Percentiles rank a stretch among this genome's conserved stretches.
phyloP scores from a whole-genome alignment of 2,329 filamentous ascomycete species.

The Emmonsiellopsis sp. region DNA sequence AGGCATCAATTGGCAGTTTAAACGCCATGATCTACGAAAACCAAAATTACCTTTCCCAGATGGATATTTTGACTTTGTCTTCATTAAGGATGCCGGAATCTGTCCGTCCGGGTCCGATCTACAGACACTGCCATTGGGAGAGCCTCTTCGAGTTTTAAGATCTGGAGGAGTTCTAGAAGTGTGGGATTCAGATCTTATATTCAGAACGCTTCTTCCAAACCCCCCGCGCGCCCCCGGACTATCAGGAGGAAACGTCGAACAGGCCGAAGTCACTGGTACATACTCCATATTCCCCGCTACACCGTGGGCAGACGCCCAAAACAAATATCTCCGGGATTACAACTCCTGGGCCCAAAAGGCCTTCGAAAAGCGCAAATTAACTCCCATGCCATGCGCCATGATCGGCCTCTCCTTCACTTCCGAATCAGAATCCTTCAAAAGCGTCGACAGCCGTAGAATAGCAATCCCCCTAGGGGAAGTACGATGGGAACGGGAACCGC shows the following conservation, averaged over 20 bases:
- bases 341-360: conserved; percentile 74
- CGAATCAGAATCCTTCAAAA: conserved; percentile 62
- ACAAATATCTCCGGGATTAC: conserved; percentile 72
- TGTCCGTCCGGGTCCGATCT: conserved; percentile 50
- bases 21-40: conserved; percentile 75
- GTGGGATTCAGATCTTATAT: conserved; percentile 80
- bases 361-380: conserved; percentile 61
- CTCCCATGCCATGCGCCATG: conserved; percentile 67
- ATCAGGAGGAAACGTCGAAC: conserved; percentile 53
- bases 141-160: conserved; percentile 66
- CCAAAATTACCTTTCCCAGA: conserved; percentile 69
- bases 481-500: conserved; percentile 69
- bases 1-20: conserved; percentile 79
- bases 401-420: conserved; percentile 71
- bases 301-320: conserved; percentile 69
- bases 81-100: conserved; percentile 75
- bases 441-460: conserved; percentile 64
- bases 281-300: conserved; percentile 78
- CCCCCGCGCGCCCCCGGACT: conserved; percentile 50
- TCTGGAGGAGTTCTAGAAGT: conserved; percentile 74
- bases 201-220: conserved; percentile 75
- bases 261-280: conserved; percentile 62
- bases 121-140: conserved; percentile 53
- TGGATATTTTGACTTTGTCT: conserved; percentile 76
- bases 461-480: conserved; percentile 81